Conservation (phyloP, 2,329 filamentous ascomycete genomes). For the Alternaria novae-zelandiae region DNA sequence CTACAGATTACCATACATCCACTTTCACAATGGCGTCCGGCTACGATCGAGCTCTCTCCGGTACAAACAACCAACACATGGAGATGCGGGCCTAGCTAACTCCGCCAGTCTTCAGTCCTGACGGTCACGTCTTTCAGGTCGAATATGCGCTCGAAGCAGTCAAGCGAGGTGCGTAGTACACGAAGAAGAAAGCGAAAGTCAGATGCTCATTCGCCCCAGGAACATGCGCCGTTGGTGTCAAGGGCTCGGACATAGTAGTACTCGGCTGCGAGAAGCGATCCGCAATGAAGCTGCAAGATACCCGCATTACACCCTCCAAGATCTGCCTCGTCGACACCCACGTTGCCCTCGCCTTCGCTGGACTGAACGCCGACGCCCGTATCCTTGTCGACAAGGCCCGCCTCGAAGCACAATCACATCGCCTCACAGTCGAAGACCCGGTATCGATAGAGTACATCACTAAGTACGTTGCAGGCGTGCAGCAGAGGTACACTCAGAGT, state of each 20-base stretch:
- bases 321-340: constrained; percentile 96
- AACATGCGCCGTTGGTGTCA: constrained; percentile 97
- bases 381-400: constrained; percentile 98
- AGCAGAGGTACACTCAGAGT: constrained; percentile 98
- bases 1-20: background rate
- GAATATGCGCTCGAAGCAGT: constrained; percentile 99
- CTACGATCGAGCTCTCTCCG: constrained; percentile 98
- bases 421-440: constrained; percentile 95
- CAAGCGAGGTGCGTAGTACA: constrained; percentile 77
- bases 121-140: constrained; percentile 99
- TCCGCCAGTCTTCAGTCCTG: constrained; percentile 87
- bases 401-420: constrained; percentile 95
- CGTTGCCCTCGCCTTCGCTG: constrained; percentile 95
- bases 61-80: constrained; percentile 62
- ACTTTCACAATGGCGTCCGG: constrained; percentile 78
- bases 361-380: constrained; percentile 95
- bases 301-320: constrained; percentile 97
- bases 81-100: constrained; percentile 31
- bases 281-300: constrained; percentile 99
- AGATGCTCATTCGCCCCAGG: constrained; percentile 59
- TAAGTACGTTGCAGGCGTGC: constrained; percentile 96
- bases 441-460: constrained; percentile 99
- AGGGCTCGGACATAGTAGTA: constrained; percentile 92
- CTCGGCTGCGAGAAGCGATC: constrained; percentile 98
- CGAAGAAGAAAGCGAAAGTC: background rate